phyloP scores from a whole-genome alignment of 2,329 filamentous ascomycete genomes.

The Ophiostoma quercus region DNA sequence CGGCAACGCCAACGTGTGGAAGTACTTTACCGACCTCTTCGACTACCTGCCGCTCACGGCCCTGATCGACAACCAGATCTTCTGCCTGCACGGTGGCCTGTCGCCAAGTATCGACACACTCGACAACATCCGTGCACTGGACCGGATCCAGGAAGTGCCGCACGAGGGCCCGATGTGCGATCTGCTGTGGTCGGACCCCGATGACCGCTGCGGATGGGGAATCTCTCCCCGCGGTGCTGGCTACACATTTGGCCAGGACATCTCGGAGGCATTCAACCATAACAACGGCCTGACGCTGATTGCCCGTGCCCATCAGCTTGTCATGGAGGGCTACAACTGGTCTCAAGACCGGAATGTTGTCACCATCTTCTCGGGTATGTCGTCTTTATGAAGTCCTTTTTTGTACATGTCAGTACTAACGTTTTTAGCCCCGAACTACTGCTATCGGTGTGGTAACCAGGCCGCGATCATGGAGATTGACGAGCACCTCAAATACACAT shows the following conservation, averaged over 20 bases:
- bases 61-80: conserved; percentile 98
- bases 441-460: conserved; percentile 98
- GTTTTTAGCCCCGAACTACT: conserved; percentile 74
- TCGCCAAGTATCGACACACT: conserved; percentile 94
- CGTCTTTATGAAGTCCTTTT: conserved; percentile 9
- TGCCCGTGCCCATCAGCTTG: conserved; percentile 92
- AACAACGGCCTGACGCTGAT: conserved; percentile 97
- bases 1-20: conserved; percentile 98
- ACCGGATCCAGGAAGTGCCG: conserved; percentile 96
- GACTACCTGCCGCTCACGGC: conserved; percentile 96
- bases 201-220: conserved; percentile 93
- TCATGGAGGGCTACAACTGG: conserved; percentile 99
- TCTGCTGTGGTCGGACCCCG: conserved; percentile 94
- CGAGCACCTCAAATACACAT: conserved; percentile 98
- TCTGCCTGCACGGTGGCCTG: conserved; percentile 94
- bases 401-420: conserved; percentile 14
- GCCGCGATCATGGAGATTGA: conserved; percentile 99
- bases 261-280: conserved; percentile 97
- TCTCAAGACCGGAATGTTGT: conserved; percentile 97
- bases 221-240: conserved; percentile 92
- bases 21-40: conserved; percentile 97
- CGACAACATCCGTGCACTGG: conserved; percentile 90
- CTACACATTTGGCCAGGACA: conserved; percentile 94
- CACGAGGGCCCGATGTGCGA: conserved; percentile 99
- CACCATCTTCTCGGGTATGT: conserved; percentile 90